Evolutionary conservation across 352 stramenopile genomes (phyloP).

Genomic region (Sclerospora graminicola): DNA sequence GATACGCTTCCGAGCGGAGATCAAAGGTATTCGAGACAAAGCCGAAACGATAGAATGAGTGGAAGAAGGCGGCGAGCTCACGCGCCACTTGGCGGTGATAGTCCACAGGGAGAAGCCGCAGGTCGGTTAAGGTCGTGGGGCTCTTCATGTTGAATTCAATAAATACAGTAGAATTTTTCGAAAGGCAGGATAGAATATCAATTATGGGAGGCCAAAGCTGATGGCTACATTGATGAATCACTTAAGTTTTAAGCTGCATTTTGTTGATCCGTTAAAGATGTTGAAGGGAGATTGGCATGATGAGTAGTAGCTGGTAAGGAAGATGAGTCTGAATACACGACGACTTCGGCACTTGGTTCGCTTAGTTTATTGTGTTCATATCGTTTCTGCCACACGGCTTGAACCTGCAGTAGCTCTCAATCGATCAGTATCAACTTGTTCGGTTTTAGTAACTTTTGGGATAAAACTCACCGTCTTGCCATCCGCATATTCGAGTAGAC

Average conservation of each 20-base stretch:
- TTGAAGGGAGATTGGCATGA: no score
- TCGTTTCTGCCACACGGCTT: slow-evolving; percentile 56
- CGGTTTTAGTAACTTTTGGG: no score
- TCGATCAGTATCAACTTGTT: background rate
- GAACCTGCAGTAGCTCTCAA: slow-evolving; percentile 22
- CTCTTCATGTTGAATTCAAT: slow-evolving; percentile 13
- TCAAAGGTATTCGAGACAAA: slow-evolving; percentile 41
- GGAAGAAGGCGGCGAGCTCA: slow-evolving; percentile 63
- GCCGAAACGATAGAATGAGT: slow-evolving; percentile 74
- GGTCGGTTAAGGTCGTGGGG: slow-evolving; percentile 13
- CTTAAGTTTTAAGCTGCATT: no score
- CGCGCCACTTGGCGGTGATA: slow-evolving; percentile 60
- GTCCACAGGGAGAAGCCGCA: slow-evolving; percentile 50
- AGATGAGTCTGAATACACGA: no score
- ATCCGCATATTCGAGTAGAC: slow-evolving; percentile 52
- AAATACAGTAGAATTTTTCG: no score
- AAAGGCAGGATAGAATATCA: background rate
- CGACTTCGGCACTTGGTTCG: background rate
- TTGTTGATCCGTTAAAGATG: no score
- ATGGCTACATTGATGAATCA: no score
- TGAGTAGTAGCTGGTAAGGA: no score
- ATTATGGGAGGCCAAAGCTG: no score
- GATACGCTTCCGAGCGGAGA: slow-evolving; percentile 37
- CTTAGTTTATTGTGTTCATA: slow-evolving; percentile 26
- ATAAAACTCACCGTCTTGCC: slow-evolving; percentile 29